A percentile compares a stretch with the other conserved stretches of the same genome.
These are phyloP conservation scores for Theobroma grandiflorum DNA, from an alignment of 441 rosid genomes.

Conservation along the genomic window DNA sequence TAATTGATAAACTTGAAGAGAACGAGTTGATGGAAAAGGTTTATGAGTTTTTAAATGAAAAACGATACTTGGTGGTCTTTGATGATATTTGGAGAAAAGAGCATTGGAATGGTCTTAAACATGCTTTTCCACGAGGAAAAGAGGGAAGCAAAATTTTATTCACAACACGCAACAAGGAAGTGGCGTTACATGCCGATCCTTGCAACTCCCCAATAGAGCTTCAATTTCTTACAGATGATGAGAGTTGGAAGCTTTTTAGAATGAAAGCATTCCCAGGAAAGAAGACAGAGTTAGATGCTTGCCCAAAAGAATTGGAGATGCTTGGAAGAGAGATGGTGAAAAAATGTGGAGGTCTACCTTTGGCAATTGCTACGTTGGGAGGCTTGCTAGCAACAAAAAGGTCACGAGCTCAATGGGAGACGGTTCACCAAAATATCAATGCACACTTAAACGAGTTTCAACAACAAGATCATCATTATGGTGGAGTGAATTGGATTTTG, in stretches of 20 bases:
- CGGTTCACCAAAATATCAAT: no score
- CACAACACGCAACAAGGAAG: slow-evolving; percentile 30
- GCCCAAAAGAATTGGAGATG: no score
- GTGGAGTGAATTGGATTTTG: no score
- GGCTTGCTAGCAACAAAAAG: no score
- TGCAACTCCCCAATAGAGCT: slow-evolving; percentile 15
- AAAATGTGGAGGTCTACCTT: no score
- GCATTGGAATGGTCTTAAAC: not conserved
- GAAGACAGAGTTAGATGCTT: not conserved
- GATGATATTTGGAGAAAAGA: not conserved
- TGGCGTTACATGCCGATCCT: slow-evolving; percentile 23
- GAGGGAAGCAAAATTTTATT: slow-evolving; percentile 30
- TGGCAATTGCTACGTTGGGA: no score
- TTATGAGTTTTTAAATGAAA: slow-evolving; percentile 4
- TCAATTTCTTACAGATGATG: slow-evolving; percentile 26
- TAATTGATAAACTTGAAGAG: not conserved
- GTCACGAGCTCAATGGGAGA: no score
- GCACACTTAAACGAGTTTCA: no score
- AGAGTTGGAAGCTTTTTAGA: slow-evolving; percentile 25
- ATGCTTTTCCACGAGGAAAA: slow-evolving; percentile 18
- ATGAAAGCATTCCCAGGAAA: not conserved
- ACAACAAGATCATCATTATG: no score
- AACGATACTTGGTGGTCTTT: not conserved
- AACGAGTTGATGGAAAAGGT: not conserved
- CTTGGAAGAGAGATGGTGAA: no score